Percentiles rank a stretch among this genome's conserved stretches.
Evolutionary conservation across 441 rosid genomes (phyloP).

Genomic region (Brassica balearica): DNA sequence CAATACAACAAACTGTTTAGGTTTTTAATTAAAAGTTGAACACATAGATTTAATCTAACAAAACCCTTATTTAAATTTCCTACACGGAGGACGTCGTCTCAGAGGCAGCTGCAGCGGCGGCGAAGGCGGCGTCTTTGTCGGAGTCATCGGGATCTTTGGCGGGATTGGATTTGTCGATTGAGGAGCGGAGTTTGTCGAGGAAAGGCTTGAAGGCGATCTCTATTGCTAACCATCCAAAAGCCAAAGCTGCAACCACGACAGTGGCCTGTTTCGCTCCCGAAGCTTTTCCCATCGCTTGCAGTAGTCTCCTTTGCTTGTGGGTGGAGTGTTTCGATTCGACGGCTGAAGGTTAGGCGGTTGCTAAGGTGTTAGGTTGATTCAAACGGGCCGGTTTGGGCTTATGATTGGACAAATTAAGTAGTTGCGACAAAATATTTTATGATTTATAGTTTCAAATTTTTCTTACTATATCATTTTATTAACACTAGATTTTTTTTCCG

Average conservation of each 20-base stretch:
- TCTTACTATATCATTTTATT: too few relatives aligned
- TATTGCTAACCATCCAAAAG: slow-evolving; percentile 79
- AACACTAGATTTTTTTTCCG: too few relatives aligned
- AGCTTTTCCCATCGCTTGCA: slow-evolving; percentile 38
- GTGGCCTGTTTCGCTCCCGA: slow-evolving; percentile 59
- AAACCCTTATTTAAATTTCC: slow-evolving; percentile 18
- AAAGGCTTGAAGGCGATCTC: slow-evolving; percentile 82
- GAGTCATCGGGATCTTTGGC: slow-evolving; percentile 43
- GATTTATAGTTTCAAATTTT: too few relatives aligned
- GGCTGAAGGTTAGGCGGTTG: neutral
- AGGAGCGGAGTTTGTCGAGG: slow-evolving; percentile 64
- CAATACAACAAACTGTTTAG: neutral
- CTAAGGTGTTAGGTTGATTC: neutral
- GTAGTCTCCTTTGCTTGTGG: neutral
- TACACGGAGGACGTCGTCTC: neutral
- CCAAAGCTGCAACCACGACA: slow-evolving; percentile 72
- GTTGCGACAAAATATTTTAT: too few relatives aligned
- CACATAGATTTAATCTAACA: neutral
- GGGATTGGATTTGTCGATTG: slow-evolving; percentile 74
- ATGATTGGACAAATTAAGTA: neutral
- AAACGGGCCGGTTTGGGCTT: slow-evolving; percentile 18
- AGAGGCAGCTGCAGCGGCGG: neutral
- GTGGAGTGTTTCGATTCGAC: neutral
- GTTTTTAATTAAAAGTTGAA: neutral
- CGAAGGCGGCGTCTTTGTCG: slow-evolving; percentile 6